A percentile compares a stretch with the other conserved stretches of the same genome.
Evolutionary conservation across 2,329 filamentous ascomycete genomes (phyloP).

Genomic region (Penicillium sp.): DNA sequence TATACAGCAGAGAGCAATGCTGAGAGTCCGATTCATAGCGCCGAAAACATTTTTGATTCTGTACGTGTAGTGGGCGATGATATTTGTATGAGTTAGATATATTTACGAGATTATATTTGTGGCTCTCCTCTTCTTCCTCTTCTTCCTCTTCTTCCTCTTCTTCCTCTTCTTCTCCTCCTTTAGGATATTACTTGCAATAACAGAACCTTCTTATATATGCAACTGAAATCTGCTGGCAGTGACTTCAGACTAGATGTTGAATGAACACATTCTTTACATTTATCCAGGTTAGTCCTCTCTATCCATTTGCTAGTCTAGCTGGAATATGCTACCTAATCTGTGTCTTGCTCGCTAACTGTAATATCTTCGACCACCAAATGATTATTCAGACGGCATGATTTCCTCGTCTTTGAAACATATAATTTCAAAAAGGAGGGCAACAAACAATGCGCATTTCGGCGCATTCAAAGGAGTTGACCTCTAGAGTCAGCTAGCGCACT

Average conservation of each 20-base stretch:
- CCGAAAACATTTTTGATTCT: not conserved
- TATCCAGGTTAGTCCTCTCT: not conserved
- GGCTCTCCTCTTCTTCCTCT: no score
- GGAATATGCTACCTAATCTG: not conserved
- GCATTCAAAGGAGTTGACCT: not conserved
- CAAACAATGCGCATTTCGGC: not conserved
- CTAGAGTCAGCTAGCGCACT: not conserved
- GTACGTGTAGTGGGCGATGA: not conserved
- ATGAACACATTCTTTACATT: not conserved
- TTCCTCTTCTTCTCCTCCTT: not conserved
- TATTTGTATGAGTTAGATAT: not conserved
- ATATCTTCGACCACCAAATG: not conserved
- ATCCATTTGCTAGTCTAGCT: not conserved
- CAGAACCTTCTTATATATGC: not conserved
- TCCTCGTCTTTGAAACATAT: not conserved
- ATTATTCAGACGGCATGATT: not conserved
- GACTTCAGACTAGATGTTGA: not conserved
- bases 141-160: not conserved
- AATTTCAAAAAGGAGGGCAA: no score
- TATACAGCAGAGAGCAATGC: not conserved
- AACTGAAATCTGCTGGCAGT: not conserved
- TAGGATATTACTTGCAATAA: not conserved
- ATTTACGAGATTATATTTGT: not conserved
- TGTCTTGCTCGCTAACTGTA: not conserved
- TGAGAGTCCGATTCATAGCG: not conserved